These are phyloP conservation scores for Eremochloa ophiuroides DNA, from an alignment of 176 grass and related monocot genomes.

Conservation along the genomic window DNA sequence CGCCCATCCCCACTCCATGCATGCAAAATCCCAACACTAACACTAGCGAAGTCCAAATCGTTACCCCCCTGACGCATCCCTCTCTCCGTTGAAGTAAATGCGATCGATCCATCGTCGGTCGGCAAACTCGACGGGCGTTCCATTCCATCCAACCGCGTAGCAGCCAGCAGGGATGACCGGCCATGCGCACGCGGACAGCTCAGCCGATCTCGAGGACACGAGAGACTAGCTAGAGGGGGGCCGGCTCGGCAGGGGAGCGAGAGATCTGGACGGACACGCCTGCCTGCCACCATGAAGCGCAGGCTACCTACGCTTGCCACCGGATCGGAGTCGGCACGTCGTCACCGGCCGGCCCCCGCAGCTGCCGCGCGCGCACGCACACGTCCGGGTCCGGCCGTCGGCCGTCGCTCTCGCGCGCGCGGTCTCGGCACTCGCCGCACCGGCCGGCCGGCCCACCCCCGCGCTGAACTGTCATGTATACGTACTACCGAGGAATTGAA, in stretches of 20 bases:
- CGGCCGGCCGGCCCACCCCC: neutral
- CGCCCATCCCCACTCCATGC: too few relatives aligned
- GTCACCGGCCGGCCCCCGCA: neutral
- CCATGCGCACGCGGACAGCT: neutral
- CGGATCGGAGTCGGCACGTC: slow-evolving; percentile 21
- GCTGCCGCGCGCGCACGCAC: neutral
- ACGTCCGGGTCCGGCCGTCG: neutral
- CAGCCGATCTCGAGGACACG: neutral
- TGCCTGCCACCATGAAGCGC: neutral
- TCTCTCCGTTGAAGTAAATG: neutral
- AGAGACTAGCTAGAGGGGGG: too few relatives aligned
- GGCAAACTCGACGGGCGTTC: neutral
- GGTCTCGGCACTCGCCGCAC: neutral
- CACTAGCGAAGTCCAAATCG: neutral
- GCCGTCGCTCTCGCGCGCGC: neutral
- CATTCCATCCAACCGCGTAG: neutral
- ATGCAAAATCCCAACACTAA: too few relatives aligned
- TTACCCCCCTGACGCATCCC: neutral
- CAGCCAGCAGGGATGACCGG: neutral
- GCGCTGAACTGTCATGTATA: neutral
- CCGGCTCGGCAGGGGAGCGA: neutral
- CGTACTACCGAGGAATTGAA: neutral
- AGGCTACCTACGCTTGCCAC: neutral
- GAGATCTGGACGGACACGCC: too few relatives aligned
- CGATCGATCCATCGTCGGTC: neutral